Evolutionary conservation across 257 asterid species (phyloP).

Genomic region (Vinca minor): DNA sequence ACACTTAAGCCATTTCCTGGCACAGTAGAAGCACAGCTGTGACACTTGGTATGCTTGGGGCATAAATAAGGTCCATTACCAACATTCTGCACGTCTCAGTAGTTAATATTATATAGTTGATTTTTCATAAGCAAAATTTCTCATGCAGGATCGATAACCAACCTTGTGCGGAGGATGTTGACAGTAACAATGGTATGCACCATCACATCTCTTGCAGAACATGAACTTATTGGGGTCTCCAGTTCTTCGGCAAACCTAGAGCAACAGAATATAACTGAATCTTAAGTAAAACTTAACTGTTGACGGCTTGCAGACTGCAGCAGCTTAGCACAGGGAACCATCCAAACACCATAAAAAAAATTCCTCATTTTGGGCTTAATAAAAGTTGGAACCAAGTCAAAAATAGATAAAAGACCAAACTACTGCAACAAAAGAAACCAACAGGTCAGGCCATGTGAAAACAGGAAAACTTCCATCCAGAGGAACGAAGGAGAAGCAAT

Average conservation of each 20-base stretch:
- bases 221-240: constrained; percentile 91
- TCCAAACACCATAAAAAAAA: neutral
- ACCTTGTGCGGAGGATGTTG: constrained; percentile 99
- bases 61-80: constrained; percentile 90
- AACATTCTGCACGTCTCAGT: constrained; percentile 54
- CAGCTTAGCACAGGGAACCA: neutral
- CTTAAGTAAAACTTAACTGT: neutral
- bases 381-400: neutral
- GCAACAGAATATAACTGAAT: constrained; percentile 12
- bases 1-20: constrained; percentile 95
- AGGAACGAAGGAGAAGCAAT: neutral
- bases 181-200: constrained; percentile 88
- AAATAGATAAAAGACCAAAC: neutral
- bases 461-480: neutral
- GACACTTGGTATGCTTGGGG: constrained; percentile 92
- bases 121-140: neutral
- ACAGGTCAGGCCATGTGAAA: neutral
- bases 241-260: constrained; percentile 73
- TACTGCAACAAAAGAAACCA: neutral
- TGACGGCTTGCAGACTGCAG: neutral
- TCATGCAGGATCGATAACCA: constrained; percentile 7
- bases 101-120: constrained; percentile 15
- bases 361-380: neutral
- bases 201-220: constrained; percentile 98
- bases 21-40: constrained; percentile 82